phyloP scores from a whole-genome alignment of 2,329 filamentous ascomycete species.

The Exutisphaerella laricina region DNA sequence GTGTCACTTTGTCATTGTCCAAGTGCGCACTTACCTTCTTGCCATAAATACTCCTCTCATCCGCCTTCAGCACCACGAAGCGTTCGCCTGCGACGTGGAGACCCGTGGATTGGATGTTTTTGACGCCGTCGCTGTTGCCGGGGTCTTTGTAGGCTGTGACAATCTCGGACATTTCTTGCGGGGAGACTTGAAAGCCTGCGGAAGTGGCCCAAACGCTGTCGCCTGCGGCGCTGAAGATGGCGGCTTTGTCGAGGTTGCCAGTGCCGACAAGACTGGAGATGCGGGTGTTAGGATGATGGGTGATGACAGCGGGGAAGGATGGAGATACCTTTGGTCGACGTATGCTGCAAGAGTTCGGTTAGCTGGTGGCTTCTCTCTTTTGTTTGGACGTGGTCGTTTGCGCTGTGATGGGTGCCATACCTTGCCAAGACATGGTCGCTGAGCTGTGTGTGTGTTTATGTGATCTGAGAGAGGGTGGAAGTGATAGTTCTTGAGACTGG shows the following conservation, averaged over 20 bases:
- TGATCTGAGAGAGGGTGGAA: conserved; percentile 1
- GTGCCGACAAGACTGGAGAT: conserved; percentile 66
- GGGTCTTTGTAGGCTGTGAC: conserved; percentile 50
- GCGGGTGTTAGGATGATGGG: conserved; percentile 14
- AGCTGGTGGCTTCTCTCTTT: conserved; percentile 4
- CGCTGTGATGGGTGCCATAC: conserved; percentile 40
- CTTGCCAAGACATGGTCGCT: conserved; percentile 67
- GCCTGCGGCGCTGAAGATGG: conserved; percentile 75
- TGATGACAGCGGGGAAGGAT: conserved; percentile 6
- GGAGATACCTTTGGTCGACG: conserved; percentile 54
- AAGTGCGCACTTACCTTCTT: conserved; percentile 63
- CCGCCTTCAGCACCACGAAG: conserved; percentile 70
- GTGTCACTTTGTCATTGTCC: background rate
- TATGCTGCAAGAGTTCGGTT: conserved; percentile 45
- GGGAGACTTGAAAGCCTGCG: conserved; percentile 64
- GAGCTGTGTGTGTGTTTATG: conserved; percentile 10
- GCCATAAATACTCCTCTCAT: conserved; percentile 74
- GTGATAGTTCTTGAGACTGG: no score
- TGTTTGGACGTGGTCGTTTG: background rate
- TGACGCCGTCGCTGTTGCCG: conserved; percentile 47
- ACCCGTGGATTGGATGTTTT: conserved; percentile 66
- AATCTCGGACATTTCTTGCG: conserved; percentile 52
- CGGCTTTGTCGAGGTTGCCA: conserved; percentile 74
- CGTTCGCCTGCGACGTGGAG: conserved; percentile 70
- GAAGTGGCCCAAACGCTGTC: conserved; percentile 74